Conservation (phyloP, 139 green algal genomes). For the Ostreobium quekettii region DNA sequence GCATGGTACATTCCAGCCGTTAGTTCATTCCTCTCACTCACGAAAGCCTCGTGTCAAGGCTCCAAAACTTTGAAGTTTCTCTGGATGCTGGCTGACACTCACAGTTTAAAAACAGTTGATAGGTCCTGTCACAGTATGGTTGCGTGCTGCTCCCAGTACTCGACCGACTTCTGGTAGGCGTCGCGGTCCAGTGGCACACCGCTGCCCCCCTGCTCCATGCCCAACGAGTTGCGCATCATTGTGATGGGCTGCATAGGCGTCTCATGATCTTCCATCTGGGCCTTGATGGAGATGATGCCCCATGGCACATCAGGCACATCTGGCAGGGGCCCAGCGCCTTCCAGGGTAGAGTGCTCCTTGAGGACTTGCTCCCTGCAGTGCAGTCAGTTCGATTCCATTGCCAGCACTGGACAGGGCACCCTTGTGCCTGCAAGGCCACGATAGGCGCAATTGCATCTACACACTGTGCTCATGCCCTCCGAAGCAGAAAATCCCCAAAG, state of each 20-base stretch:
- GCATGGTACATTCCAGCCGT: too few species aligned
- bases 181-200: slow-evolving; percentile 69
- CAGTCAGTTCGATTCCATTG: too few species aligned
- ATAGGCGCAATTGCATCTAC: too few species aligned
- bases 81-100: too few species aligned
- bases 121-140: slow-evolving; percentile 39
- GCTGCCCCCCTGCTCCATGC: slow-evolving; percentile 78
- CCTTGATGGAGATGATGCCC: slow-evolving; percentile 90
- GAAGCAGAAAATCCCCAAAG: too few species aligned
- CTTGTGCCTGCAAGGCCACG: too few species aligned
- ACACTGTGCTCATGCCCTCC: too few species aligned
- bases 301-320: slow-evolving; percentile 55
- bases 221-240: slow-evolving; percentile 89
- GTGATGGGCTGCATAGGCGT: slow-evolving; percentile 92
- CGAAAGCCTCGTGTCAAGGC: too few species aligned
- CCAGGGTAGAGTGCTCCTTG: slow-evolving; percentile 54
- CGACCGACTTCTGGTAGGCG: slow-evolving; percentile 60
- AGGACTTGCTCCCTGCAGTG: slow-evolving; percentile 83
- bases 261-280: slow-evolving; percentile 50
- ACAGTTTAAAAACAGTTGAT: too few species aligned
- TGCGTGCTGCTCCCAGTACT: slow-evolving; percentile 77
- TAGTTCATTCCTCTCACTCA: too few species aligned
- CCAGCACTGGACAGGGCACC: too few species aligned
- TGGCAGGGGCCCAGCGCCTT: slow-evolving; percentile 19
- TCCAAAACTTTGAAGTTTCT: too few species aligned